Base-by-base conservation (phyloP, 2,329 filamentous ascomycete genomes). In the Chaetomium olivaceum region DNA sequence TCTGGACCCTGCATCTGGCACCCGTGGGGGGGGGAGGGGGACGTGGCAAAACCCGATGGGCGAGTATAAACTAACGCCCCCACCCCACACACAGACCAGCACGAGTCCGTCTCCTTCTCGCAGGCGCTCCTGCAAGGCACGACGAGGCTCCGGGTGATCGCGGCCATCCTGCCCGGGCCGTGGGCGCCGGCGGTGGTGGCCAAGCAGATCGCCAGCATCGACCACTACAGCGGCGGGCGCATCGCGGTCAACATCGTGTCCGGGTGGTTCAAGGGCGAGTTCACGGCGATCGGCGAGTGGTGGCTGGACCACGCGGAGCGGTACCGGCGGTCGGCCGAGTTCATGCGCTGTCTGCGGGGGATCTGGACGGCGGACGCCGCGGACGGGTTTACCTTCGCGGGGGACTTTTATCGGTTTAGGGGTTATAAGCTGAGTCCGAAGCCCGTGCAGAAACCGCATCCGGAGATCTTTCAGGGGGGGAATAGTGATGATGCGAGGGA, bases 141-240 rank as follows among this genome's bases (percentile, higher is more conserved):
- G 2, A 39, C 29, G 4, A 11, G 7, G 2, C 54, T 56, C 19
- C 16, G 21, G 2, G 54, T 56, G 1, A 56, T 56, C 27, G 54
- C 54, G 0, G 54, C 54, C 8, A 56, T 56, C 6, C 27, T 56
- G 2, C 54, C 54, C 14, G 54, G 54, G 16, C 54, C 54, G 0
- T 56, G 54, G 54, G 16, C 16, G 16, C 54, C 54, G 1, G 54
- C 54, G 2, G 54, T 56, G 6, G 54, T 56, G 0, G 54, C 54
- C 29, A 56, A 56, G n/a, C 54, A 56, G n/a, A 56, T 56, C 54
- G 54, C 54, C 19, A 56, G 54, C 31, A 56, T 56, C 31, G 54
- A 56, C 31, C 29, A 56, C 54, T 56, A 56, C 21, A 27, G 27
- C 21, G 5, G 2, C 0, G 54, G 54, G 4, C 54, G 54, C 5